Percentiles rank a stretch among this genome's conserved stretches.
phyloP scores from a whole-genome alignment of 805 yeast species.

The Wickerhamomyces chaumierensis region DNA sequence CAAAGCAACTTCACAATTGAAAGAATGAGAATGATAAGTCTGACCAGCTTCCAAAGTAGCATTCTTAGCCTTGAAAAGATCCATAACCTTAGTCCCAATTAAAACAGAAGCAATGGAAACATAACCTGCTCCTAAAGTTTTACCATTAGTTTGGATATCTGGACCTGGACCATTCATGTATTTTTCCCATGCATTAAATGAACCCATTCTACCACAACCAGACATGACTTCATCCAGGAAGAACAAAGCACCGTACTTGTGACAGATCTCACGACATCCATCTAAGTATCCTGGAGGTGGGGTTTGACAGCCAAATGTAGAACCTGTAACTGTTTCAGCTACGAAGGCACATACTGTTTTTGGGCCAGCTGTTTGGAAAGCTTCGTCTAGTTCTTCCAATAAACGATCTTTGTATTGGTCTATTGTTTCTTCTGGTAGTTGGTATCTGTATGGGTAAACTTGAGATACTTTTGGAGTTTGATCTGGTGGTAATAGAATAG shows the following conservation, averaged over 20 bases:
- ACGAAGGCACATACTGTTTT: conserved; percentile 31
- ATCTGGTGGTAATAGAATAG: conserved; percentile 15
- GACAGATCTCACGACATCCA: conserved; percentile 33
- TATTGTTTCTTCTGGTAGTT: conserved; percentile 22
- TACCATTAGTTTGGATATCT: conserved; percentile 36
- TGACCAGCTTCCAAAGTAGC: conserved; percentile 31
- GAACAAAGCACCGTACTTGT: conserved; percentile 38
- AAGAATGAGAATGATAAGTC: conserved; percentile 36
- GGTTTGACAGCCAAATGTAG: conserved; percentile 32
- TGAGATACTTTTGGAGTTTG: conserved; percentile 18
- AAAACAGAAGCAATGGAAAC: conserved; percentile 35
- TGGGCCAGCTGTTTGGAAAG: conserved; percentile 30
- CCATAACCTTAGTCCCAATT: conserved; percentile 25
- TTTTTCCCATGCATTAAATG: conserved; percentile 35
- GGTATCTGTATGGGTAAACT: conserved; percentile 21
- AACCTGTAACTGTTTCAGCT: conserved; percentile 35
- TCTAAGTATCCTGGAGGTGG: conserved; percentile 35
- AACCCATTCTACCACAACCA: conserved; percentile 42
- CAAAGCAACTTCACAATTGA: conserved; percentile 34
- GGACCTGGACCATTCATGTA: conserved; percentile 28
- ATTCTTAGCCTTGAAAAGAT: conserved; percentile 19
- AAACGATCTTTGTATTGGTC: conserved; percentile 29
- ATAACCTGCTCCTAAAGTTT: conserved; percentile 36
- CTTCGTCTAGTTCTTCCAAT: conserved; percentile 29
- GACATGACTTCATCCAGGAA: conserved; percentile 47